Conservation (phyloP, 192 early-diverging fungal species). For the Rhizoclosmatium sp. region DNA sequence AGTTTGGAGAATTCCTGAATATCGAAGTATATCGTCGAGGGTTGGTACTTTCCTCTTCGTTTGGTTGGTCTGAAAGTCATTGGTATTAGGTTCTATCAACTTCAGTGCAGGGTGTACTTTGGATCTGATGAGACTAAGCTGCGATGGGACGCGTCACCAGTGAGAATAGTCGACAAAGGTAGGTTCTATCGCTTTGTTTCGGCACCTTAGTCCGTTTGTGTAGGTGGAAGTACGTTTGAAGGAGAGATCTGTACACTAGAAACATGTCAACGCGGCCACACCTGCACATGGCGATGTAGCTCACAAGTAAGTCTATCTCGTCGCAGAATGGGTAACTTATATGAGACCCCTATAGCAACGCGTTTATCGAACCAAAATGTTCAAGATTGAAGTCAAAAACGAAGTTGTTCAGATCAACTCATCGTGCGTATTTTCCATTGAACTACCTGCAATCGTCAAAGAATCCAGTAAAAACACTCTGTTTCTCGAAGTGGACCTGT, state of each 20-base stretch:
- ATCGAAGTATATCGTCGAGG: conserved; percentile 27
- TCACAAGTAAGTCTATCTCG: conserved; percentile 1
- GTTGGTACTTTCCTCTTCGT: neutral
- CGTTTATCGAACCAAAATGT: conserved; percentile 1
- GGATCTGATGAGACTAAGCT: conserved; percentile 1
- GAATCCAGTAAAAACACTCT: neutral
- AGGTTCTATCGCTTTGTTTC: neutral
- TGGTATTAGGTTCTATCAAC: conserved; percentile 14
- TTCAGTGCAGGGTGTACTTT: conserved; percentile 11
- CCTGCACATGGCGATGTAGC: conserved; percentile 23
- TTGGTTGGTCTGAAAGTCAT: neutral
- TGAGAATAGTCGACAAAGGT: neutral
- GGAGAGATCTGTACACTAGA: neutral
- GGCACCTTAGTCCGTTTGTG: neutral
- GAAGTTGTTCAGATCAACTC: conserved; percentile 4
- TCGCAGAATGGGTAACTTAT: neutral
- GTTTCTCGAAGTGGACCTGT: conserved; percentile 27
- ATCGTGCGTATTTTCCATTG: conserved; percentile 1
- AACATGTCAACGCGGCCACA: conserved; percentile 15
- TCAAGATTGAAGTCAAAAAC: conserved; percentile 5
- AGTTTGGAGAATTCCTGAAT: conserved; percentile 25
- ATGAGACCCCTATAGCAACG: neutral
- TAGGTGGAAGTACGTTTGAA: neutral
- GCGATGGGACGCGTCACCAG: conserved; percentile 8
- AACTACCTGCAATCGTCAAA: conserved; percentile 11